Evolutionary conservation across 2,329 filamentous ascomycete genomes (phyloP), one percentile per base, ranked within the genome.

Genomic region (Colletotrichum horii): DNA sequence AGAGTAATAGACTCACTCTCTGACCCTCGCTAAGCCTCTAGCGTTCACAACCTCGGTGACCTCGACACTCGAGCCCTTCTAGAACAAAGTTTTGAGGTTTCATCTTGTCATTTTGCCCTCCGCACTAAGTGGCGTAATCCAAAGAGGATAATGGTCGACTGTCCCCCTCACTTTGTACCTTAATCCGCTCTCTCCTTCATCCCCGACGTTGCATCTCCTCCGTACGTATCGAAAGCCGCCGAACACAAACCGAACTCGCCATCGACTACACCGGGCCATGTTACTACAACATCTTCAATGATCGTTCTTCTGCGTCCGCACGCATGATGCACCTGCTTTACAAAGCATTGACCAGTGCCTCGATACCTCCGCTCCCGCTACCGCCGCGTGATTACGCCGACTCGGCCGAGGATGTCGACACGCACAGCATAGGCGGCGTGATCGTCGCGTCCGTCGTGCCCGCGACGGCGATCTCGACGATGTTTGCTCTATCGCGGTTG

Each of bases 251-350:
- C 56, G 19, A 58, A 58, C 3, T 19, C 16, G 58, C 26, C 3
- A 52, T 26, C 38, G 8, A 26, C 22, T 6, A 9, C 6, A 15
- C 9, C 12, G 24, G 30, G 66, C 55, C 19, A 60, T 69, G 66
- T 60, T 19, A 60, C 28, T 14, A 38, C 36, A 48, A 43, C 9
- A 43, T 36, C 55, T 26, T 61, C 67, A 38, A 73, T 73, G 55
- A 68, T 48, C 19, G 8, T 11, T 26, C 22, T 15, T 36, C 70
- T 48, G 56, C 73, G 56, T 52, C 64, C 12, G 64, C 70, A 71
- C 62, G 73, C 64, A 75, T 22, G 43, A 75, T 75, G 73, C 58
- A 68, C 56, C 22, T 65, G 56, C 28, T 68, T 22, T 65, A 68
- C 38, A 60, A 69, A 24, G 43, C 64, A 48, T 64, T 69, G 43